Conservation (phyloP, 2,329 filamentous ascomycete genomes). For the Calonectria hongkongensis region DNA sequence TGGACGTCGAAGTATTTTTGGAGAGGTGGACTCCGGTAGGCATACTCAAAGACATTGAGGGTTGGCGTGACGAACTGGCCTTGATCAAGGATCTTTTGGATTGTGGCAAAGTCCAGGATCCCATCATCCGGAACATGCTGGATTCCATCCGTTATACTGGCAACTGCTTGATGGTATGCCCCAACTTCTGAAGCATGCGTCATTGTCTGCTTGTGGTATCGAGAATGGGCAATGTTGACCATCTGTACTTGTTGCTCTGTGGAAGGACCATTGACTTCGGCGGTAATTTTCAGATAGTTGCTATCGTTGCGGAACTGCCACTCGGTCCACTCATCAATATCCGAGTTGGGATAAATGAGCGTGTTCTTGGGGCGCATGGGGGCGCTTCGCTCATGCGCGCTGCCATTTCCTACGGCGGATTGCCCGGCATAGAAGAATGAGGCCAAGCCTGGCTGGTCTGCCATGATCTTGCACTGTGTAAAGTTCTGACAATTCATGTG, state of each 20-base stretch:
- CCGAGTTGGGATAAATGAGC: not conserved
- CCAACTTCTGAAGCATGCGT: conserved; percentile 5
- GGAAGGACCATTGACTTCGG: conserved; percentile 6
- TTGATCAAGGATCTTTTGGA: not conserved
- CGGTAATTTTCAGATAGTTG: conserved; percentile 7
- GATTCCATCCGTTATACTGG: not conserved
- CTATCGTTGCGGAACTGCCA: conserved; percentile 8
- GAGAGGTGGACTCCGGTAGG: not conserved
- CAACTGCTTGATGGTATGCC: not conserved
- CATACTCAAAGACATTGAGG: conserved; percentile 9
- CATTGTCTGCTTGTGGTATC: conserved; percentile 10
- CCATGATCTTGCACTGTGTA: conserved; percentile 6
- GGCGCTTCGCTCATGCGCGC: not conserved
- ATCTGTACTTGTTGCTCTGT: not conserved
- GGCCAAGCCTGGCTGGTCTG: not conserved
- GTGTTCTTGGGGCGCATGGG: not conserved
- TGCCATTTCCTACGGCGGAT: not conserved
- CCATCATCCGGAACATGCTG: conserved; percentile 19
- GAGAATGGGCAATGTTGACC: not conserved
- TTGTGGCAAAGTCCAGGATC: not conserved
- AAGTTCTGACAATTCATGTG: conserved; percentile 23
- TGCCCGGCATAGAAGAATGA: not conserved
- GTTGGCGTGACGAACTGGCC: conserved; percentile 22
- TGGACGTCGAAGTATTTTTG: not conserved
- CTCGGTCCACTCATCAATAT: not conserved